Percentiles rank a stretch among this genome's conserved stretches.
These are phyloP conservation scores for Ramichloridium luteum DNA, from an alignment of 2,329 filamentous ascomycete genomes.

Conservation along the genomic window DNA sequence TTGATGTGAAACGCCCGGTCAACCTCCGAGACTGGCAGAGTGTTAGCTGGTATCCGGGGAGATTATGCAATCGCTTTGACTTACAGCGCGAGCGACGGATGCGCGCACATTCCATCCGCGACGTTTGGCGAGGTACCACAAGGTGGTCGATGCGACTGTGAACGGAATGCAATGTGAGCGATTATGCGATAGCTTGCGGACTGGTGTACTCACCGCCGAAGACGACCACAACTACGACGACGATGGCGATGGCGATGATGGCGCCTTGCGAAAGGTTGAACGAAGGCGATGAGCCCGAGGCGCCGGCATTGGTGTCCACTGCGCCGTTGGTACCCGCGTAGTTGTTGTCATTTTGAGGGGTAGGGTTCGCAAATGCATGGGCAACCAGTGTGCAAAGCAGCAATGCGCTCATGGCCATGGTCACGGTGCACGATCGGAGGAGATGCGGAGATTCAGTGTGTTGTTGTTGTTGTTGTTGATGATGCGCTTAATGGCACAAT, in stretches of 20 bases:
- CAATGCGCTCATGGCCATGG: no score
- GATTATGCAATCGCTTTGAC: constrained; percentile 34
- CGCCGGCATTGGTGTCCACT: constrained; percentile 41
- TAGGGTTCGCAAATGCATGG: no score
- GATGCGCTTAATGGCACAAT: neutral
- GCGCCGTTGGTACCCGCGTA: constrained; percentile 4
- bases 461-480: neutral
- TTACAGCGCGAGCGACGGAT: constrained; percentile 51
- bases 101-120: constrained; percentile 70
- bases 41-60: constrained; percentile 16
- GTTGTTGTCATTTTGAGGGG: constrained; percentile 1
- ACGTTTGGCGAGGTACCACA: constrained; percentile 75
- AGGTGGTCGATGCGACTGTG: constrained; percentile 51
- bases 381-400: no score
- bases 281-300: constrained; percentile 41
- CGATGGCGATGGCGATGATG: constrained; percentile 61
- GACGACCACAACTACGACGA: constrained; percentile 49
- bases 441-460: constrained; percentile 2
- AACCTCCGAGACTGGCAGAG: neutral
- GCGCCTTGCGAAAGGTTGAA: constrained; percentile 56
- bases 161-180: constrained; percentile 3
- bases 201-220: constrained; percentile 50
- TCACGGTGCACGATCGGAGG: no score
- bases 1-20: constrained; percentile 1
- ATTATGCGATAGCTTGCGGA: neutral